Evolutionary conservation across 805 yeast genomes (phyloP), one percentile per base, ranked within the genome.

Genomic region (Torulaspora gathmanii): DNA sequence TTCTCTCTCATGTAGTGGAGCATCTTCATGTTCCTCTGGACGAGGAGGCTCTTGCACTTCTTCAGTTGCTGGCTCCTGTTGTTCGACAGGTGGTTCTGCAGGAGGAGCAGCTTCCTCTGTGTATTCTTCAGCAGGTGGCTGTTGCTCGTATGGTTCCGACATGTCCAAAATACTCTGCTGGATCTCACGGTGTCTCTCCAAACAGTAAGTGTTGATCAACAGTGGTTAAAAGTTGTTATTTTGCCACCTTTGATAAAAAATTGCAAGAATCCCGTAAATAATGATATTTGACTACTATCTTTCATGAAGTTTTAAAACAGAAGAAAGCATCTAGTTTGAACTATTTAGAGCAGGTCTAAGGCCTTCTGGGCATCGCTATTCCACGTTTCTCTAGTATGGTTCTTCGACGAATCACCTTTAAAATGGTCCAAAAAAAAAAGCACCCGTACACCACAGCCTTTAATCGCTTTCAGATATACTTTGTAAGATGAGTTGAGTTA

Each of bases 131-230:
- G 39, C 50, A 13, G 56, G 52, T 38, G 52, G 47, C 46, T 49
- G 52, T 49, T 44, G 55, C 35, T 50, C 56, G 42, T 54, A 47
- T 35, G 49, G 45, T 45, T 53, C 56, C 41, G 57, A 53, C 53
- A 51, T 51, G 29, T 35, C 44, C 31, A 22, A 30, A 28, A 25
- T 20, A 27, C 29, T 29, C 20, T 26, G 15, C 26, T 22, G 22
- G 28, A 15, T 15, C 28, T 41, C 37, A 28, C 23, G 11, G 28
- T 8, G 6, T 35, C 23, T 15, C 34, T 31, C n/a, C 34, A 8
- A 2, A 6, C 22, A 4, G 20, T 15, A 13, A 37, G 8, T 30
- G 16, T 15, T 31, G 16, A n/a, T 39, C 15, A 30, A 29, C 16
- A 17, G 19, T 37, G 11, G 12, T 30, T 11, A 20, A 20, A 23